Percentiles rank a stretch among this genome's conserved stretches.
Conservation (phyloP, 2,329 filamentous ascomycete genomes). For the Phialophora expanda region DNA sequence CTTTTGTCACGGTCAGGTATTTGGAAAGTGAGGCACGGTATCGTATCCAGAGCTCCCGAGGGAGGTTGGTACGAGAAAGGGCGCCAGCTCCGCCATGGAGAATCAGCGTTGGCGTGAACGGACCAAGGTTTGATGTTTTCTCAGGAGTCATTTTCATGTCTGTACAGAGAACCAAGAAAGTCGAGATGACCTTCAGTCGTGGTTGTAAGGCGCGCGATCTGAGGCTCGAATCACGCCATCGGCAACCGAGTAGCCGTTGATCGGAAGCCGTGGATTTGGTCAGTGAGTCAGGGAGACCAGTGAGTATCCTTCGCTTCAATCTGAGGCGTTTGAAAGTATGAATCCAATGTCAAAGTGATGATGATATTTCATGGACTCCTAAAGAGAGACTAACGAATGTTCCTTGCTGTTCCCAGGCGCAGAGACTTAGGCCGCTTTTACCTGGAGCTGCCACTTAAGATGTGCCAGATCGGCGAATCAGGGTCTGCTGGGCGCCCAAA, state of each 20-base stretch:
- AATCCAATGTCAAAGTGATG: neutral
- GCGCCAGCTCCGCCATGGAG: constrained; percentile 77
- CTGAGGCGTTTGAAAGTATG: neutral
- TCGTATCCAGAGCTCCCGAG: constrained; percentile 61
- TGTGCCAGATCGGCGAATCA: constrained; percentile 33
- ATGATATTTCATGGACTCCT: neutral
- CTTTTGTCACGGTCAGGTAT: constrained; percentile 60
- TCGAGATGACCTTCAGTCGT: neutral
- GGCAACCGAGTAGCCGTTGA: neutral
- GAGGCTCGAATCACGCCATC: constrained; percentile 27
- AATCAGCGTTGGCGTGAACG: constrained; percentile 64
- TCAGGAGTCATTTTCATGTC: constrained; percentile 7
- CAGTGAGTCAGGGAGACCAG: neutral
- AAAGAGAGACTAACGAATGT: neutral
- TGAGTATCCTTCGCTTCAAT: neutral
- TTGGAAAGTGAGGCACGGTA: constrained; percentile 66
- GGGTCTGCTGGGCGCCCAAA: constrained; percentile 10
- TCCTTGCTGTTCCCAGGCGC: neutral
- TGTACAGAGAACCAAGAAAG: neutral
- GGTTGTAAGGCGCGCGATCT: neutral
- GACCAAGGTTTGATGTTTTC: constrained; percentile 25
- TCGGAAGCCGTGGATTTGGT: neutral
- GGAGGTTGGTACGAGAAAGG: constrained; percentile 65
- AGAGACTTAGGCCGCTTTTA: neutral
- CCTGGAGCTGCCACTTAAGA: neutral